These are phyloP conservation scores for Alternaria sp. DNA, from an alignment of 2,329 filamentous ascomycete species.

Conservation along the genomic window DNA sequence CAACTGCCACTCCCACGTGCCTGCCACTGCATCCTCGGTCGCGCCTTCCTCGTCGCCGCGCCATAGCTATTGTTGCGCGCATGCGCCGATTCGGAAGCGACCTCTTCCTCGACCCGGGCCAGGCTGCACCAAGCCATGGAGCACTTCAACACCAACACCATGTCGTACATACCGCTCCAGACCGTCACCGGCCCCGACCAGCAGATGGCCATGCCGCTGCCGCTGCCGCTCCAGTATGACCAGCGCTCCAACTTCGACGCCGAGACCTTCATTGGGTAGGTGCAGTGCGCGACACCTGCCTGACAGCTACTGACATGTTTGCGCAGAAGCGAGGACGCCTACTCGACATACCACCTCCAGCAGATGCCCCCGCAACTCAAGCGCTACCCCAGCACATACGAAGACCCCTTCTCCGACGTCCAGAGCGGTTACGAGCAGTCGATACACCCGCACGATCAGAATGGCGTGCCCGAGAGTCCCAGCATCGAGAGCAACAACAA, in stretches of 20 bases:
- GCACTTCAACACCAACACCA: constrained; percentile 65
- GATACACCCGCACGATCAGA: constrained; percentile 54
- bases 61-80: constrained; percentile 28
- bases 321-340: constrained; percentile 59
- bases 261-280: constrained; percentile 66
- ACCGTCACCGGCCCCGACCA: constrained; percentile 55
- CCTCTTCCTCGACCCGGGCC: constrained; percentile 26
- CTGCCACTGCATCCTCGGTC: not conserved
- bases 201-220: constrained; percentile 49
- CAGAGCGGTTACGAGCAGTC: constrained; percentile 57
- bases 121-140: constrained; percentile 51
- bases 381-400: constrained; percentile 58
- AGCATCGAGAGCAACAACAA: constrained; percentile 69
- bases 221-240: constrained; percentile 59
- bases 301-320: constrained; percentile 35
- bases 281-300: not conserved
- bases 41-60: constrained; percentile 7
- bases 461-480: constrained; percentile 56
- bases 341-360: constrained; percentile 51
- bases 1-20: constrained; percentile 12
- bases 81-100: constrained; percentile 33
- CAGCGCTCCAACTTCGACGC: constrained; percentile 66
- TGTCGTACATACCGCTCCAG: constrained; percentile 66
- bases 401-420: constrained; percentile 59
- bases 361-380: constrained; percentile 52